Evolutionary conservation across 2,329 filamentous ascomycete species (phyloP).

Genomic region (Ceratocystis variospora): DNA sequence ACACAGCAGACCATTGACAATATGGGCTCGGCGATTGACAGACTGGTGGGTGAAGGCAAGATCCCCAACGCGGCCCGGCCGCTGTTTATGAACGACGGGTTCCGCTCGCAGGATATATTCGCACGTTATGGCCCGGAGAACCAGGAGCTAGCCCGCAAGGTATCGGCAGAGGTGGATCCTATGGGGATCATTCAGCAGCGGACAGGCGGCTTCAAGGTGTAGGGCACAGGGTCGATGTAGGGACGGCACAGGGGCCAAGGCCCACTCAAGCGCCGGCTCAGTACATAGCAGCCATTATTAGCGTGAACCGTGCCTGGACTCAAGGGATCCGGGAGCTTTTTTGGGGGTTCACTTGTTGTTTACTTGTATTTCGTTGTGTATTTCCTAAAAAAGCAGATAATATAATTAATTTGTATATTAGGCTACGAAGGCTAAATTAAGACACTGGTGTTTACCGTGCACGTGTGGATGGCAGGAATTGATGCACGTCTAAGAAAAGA

Average conservation of each 20-base stretch:
- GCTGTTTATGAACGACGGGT: slow-evolving; percentile 34
- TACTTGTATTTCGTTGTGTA: too few relatives aligned
- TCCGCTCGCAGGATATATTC: slow-evolving; percentile 28
- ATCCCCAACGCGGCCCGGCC: slow-evolving; percentile 17
- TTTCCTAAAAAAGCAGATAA: too few relatives aligned
- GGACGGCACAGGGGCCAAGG: background rate
- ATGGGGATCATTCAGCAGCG: slow-evolving; percentile 25
- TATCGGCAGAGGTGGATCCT: slow-evolving; percentile 27
- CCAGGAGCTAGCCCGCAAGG: slow-evolving; percentile 23
- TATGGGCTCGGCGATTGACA: slow-evolving; percentile 20
- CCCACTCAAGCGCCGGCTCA: too few relatives aligned
- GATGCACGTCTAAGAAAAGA: too few relatives aligned
- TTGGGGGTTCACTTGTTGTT: too few relatives aligned
- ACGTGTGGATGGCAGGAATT: too few relatives aligned
- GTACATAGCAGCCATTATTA: too few relatives aligned
- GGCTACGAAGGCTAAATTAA: too few relatives aligned
- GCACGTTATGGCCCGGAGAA: slow-evolving; percentile 29
- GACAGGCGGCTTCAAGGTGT: slow-evolving; percentile 25
- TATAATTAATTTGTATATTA: too few relatives aligned
- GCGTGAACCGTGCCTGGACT: too few relatives aligned
- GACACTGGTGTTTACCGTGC: too few relatives aligned
- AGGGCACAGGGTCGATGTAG: background rate
- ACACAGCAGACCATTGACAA: slow-evolving; percentile 21
- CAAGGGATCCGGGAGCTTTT: too few relatives aligned
- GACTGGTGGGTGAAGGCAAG: slow-evolving; percentile 14